Percentiles rank a stretch among this genome's conserved stretches.
These are phyloP conservation scores for Mortierella sp. DNA, from an alignment of 371 early-diverging fungal genomes.

Conservation along the genomic window DNA sequence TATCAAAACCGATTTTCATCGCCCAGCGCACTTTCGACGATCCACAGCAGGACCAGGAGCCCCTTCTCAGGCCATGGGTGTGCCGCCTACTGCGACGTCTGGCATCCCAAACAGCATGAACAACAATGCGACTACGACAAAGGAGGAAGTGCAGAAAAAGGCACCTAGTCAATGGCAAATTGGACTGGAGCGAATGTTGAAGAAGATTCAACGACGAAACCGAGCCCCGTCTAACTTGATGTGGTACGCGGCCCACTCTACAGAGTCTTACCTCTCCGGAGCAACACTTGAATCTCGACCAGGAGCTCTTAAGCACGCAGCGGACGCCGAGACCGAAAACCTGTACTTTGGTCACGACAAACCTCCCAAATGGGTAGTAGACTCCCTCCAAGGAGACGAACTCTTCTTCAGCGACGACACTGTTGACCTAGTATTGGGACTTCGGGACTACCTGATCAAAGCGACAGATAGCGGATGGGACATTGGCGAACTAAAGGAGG, in stretches of 20 bases:
- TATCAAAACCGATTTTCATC: conserved; percentile 48
- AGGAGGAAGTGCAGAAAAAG: conserved; percentile 16
- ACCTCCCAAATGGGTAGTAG: conserved; percentile 36
- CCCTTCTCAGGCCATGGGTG: neutral
- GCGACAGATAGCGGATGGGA: conserved; percentile 47
- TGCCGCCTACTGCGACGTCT: neutral
- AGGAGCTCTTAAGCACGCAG: conserved; percentile 8
- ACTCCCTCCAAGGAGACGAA: conserved; percentile 21
- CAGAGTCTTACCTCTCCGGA: conserved; percentile 38
- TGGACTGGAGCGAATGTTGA: conserved; percentile 46
- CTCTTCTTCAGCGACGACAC: conserved; percentile 54
- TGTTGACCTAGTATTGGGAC: conserved; percentile 35
- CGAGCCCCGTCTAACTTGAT: conserved; percentile 42
- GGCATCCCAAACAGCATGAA: conserved; percentile 2
- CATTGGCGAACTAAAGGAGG: conserved; percentile 46
- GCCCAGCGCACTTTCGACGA: conserved; percentile 17
- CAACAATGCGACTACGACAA: neutral
- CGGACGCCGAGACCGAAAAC: conserved; percentile 24
- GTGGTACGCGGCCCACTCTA: conserved; percentile 48
- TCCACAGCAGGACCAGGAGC: neutral
- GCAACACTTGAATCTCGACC: conserved; percentile 19
- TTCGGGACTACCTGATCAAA: conserved; percentile 49
- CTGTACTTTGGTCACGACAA: conserved; percentile 32
- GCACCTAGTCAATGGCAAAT: conserved; percentile 44
- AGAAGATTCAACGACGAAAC: conserved; percentile 52